phyloP scores from a whole-genome alignment of 768 basidiomycete species.

The Tremella fuciformis region DNA sequence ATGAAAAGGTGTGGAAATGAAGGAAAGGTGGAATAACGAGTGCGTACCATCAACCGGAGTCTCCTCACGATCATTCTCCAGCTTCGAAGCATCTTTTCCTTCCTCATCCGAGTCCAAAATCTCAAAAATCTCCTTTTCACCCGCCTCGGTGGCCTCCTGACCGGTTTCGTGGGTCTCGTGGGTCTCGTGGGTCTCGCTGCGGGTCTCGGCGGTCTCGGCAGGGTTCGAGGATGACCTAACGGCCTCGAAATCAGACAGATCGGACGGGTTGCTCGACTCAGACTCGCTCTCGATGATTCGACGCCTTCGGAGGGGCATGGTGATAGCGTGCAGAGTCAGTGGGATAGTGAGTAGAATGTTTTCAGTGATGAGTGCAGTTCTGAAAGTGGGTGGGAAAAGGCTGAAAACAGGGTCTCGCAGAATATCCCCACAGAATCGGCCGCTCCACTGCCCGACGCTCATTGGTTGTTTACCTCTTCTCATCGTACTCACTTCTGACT shows the following conservation, averaged over 20 bases:
- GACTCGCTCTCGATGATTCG: slow-evolving; percentile 1
- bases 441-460: neutral
- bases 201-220: too few relatives aligned
- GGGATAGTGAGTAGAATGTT: neutral
- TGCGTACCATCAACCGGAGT: neutral
- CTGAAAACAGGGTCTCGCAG: slow-evolving; percentile 3
- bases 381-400: neutral
- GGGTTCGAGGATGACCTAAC: too few relatives aligned
- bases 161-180: neutral
- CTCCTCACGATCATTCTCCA: neutral
- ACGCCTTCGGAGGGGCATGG: neutral
- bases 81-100: too few relatives aligned
- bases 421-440: slow-evolving; percentile 1
- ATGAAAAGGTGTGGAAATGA: slow-evolving; percentile 4
- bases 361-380: neutral
- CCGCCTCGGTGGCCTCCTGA: too few relatives aligned
- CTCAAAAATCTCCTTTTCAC: too few relatives aligned
- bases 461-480: too few relatives aligned
- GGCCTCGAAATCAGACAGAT: neutral
- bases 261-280: neutral
- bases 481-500: too few relatives aligned
- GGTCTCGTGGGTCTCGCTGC: too few relatives aligned
- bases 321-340: neutral
- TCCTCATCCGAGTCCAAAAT: too few relatives aligned
- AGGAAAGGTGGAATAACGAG: neutral